Evolutionary conservation across 1,284 basidiomycete genomes (phyloP).

Genomic region (Cutaneotrichosporon cutaneum): DNA sequence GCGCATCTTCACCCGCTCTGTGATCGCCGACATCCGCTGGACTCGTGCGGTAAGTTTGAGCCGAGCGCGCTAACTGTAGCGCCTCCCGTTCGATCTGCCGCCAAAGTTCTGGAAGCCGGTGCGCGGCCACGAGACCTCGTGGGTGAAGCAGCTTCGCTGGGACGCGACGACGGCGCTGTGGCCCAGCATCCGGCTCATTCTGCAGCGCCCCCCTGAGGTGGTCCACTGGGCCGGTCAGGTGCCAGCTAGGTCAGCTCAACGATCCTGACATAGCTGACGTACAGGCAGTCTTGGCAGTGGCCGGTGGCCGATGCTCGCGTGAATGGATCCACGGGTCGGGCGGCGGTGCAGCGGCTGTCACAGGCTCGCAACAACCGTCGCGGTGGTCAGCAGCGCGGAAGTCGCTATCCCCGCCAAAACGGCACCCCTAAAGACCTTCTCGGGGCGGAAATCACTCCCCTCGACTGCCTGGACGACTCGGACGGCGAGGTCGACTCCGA

Average conservation of each 20-base stretch:
- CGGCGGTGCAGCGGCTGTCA: no score
- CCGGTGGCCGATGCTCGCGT: neutral
- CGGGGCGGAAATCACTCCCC: neutral
- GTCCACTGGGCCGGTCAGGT: no score
- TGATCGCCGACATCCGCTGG: slow-evolving; percentile 23
- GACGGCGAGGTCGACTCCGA: neutral
- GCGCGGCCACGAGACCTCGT: neutral
- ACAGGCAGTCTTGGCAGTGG: neutral
- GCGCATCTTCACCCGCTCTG: slow-evolving; percentile 26
- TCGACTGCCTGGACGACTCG: neutral
- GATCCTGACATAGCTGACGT: no score
- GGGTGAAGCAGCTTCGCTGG: slow-evolving; percentile 12
- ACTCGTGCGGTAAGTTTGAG: slow-evolving; percentile 19
- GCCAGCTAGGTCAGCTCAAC: neutral
- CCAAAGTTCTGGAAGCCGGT: slow-evolving; percentile 9
- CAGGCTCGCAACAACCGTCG: no score
- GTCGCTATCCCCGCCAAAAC: neutral
- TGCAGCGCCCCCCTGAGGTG: neutral
- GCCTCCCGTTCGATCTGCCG: slow-evolving; percentile 16
- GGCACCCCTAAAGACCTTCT: neutral
- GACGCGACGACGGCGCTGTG: neutral
- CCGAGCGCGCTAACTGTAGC: slow-evolving; percentile 4
- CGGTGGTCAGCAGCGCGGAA: no score
- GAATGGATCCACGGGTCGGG: no score
- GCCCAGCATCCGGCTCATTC: neutral